Evolutionary conservation across 2,329 filamentous ascomycete species (phyloP).

Genomic region (Aspergillus puulaauensis): DNA sequence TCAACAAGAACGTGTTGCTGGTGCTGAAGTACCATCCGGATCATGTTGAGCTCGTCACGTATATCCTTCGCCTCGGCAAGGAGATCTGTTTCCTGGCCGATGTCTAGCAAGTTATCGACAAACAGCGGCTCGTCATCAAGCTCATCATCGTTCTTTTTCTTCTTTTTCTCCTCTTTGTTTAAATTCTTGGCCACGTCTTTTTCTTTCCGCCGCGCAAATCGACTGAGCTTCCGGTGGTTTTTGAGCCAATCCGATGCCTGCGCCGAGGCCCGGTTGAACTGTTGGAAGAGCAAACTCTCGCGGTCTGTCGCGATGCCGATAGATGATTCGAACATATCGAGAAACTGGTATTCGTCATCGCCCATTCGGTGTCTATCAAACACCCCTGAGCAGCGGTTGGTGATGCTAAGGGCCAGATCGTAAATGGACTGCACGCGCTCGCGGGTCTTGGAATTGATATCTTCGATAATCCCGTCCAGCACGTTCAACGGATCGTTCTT

Average conservation of each 20-base stretch:
- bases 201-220: constrained; percentile 26
- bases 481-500: constrained; percentile 64
- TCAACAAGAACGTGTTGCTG: constrained; percentile 37
- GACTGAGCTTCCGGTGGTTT: constrained; percentile 46
- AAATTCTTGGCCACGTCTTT: constrained; percentile 3
- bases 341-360: constrained; percentile 62
- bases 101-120: constrained; percentile 48
- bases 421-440: constrained; percentile 61
- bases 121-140: constrained; percentile 48
- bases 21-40: constrained; percentile 44
- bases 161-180: background rate
- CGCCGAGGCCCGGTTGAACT: constrained; percentile 60
- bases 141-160: constrained; percentile 8
- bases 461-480: constrained; percentile 60
- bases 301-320: constrained; percentile 56
- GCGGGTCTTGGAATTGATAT: constrained; percentile 64
- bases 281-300: constrained; percentile 59
- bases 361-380: constrained; percentile 60
- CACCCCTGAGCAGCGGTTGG: constrained; percentile 58
- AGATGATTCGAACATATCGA: constrained; percentile 67
- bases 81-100: constrained; percentile 60
- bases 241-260: constrained; percentile 57
- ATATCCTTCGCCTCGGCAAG: constrained; percentile 67
- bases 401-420: constrained; percentile 63
- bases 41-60: constrained; percentile 65